A percentile compares a stretch with the other conserved stretches of the same genome.
These are phyloP conservation scores for Tolypocladium sp. DNA, from an alignment of 2,329 filamentous ascomycete species.

Conservation along the genomic window DNA sequence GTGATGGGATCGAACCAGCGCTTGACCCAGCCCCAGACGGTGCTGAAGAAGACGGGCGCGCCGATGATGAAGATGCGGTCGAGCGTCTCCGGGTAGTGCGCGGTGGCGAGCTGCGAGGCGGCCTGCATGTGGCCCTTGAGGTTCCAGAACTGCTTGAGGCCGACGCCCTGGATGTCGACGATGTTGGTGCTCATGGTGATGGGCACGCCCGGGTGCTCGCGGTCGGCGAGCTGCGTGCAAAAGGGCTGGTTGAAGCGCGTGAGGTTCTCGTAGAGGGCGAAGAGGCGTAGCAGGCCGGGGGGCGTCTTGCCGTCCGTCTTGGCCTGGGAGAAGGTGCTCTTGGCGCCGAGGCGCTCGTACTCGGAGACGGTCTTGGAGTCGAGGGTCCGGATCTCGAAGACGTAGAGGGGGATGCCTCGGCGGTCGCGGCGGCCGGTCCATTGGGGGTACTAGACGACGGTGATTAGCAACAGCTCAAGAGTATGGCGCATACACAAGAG, in stretches of 20 bases:
- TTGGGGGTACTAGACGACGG: slow-evolving; percentile 94
- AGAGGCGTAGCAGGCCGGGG: slow-evolving; percentile 72
- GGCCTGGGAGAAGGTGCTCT: slow-evolving; percentile 49
- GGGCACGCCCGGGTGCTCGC: slow-evolving; percentile 68
- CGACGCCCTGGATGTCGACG: slow-evolving; percentile 82
- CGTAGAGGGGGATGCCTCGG: slow-evolving; percentile 84
- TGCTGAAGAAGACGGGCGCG: slow-evolving; percentile 83
- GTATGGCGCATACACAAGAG: neutral
- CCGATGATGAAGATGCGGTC: slow-evolving; percentile 66
- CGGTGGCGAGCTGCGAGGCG: slow-evolving; percentile 77
- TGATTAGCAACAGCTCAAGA: no score
- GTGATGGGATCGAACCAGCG: slow-evolving; percentile 93
- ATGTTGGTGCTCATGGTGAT: slow-evolving; percentile 92
- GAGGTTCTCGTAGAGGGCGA: slow-evolving; percentile 89
- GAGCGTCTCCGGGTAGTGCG: slow-evolving; percentile 90
- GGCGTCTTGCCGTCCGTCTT: slow-evolving; percentile 58
- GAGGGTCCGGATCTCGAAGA: slow-evolving; percentile 78
- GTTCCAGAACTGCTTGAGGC: slow-evolving; percentile 93
- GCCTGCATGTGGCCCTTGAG: slow-evolving; percentile 90
- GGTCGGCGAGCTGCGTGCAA: slow-evolving; percentile 64
- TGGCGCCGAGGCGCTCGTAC: slow-evolving; percentile 61
- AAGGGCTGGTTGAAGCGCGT: slow-evolving; percentile 80
- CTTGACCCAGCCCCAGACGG: slow-evolving; percentile 92
- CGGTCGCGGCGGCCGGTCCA: slow-evolving; percentile 88
- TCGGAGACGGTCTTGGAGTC: slow-evolving; percentile 71